A percentile compares a stretch with the other conserved stretches of the same genome.
Conservation (phyloP, 805 yeast species). For the Wickerhamiella nectarea region DNA sequence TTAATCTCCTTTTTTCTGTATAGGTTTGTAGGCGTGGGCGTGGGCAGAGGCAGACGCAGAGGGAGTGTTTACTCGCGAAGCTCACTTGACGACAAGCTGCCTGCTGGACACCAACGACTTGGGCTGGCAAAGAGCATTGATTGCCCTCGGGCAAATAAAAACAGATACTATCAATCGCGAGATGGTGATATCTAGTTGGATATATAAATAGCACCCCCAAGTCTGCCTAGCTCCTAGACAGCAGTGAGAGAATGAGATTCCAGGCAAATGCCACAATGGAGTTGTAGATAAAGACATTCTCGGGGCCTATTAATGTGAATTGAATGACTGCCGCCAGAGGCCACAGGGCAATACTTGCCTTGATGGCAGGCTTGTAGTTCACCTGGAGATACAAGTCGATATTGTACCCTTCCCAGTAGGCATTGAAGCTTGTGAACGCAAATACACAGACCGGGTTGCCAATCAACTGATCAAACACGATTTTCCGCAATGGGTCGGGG, state of each 20-base stretch:
- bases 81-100: no score
- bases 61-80: no score
- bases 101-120: no score
- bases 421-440: constrained; percentile 23
- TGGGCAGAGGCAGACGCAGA: no score
- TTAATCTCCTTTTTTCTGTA: no score
- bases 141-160: no score
- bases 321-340: constrained; percentile 19
- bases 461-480: constrained; percentile 24
- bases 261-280: constrained; percentile 16
- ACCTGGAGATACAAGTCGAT: constrained; percentile 22
- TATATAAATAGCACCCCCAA: no score
- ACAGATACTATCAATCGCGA: no score
- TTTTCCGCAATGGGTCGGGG: constrained; percentile 15
- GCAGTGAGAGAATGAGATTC: constrained; percentile 22
- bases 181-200: no score
- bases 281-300: constrained; percentile 18
- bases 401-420: constrained; percentile 28
- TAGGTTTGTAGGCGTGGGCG: no score
- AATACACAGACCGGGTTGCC: constrained; percentile 27
- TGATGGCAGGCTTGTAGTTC: constrained; percentile 19
- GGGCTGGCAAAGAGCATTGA: no score
- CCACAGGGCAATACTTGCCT: constrained; percentile 19
- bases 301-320: constrained; percentile 15
- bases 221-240: background rate